These are phyloP conservation scores for Tieghemiomyces parasiticus DNA, from an alignment of 192 early-diverging fungal species.

Conservation along the genomic window DNA sequence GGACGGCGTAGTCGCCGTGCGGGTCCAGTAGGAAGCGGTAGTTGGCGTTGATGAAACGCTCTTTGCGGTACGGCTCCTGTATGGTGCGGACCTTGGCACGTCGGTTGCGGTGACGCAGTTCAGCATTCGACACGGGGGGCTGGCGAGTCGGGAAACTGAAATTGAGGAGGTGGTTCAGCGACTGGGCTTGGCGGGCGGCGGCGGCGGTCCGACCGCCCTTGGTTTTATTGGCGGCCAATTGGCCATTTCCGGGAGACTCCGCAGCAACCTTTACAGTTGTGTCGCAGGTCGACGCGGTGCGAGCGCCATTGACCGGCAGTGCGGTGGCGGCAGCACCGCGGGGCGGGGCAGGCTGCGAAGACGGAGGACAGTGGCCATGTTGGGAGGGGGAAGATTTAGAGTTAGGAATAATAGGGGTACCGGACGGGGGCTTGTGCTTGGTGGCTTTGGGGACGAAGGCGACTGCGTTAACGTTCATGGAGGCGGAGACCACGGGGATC, in stretches of 20 bases:
- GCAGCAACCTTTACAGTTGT: not conserved
- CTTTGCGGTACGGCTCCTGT: constrained; percentile 64
- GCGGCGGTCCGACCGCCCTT: not conserved
- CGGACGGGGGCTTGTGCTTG: not conserved
- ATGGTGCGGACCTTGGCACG: constrained; percentile 9
- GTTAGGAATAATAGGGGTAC: not conserved
- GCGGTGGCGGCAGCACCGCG: too few relatives aligned
- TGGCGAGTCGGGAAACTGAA: constrained; percentile 72
- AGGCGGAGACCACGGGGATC: not conserved
- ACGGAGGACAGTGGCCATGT: not conserved
- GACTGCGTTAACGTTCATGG: constrained; percentile 4
- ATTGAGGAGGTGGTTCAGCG: constrained; percentile 75
- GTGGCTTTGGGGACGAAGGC: not conserved
- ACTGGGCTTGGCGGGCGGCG: not conserved
- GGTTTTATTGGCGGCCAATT: not conserved
- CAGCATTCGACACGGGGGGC: constrained; percentile 23
- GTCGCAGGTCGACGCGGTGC: not conserved
- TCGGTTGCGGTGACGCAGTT: constrained; percentile 14
- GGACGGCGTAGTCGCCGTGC: constrained; percentile 41
- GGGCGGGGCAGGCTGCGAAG: too few relatives aligned
- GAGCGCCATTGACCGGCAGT: not conserved
- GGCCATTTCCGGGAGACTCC: not conserved
- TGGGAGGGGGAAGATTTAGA: not conserved
- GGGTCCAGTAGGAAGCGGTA: constrained; percentile 32
- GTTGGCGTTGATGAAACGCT: constrained; percentile 40